Percentiles rank a stretch among this genome's conserved stretches.
Conservation (phyloP, 1,284 basidiomycete species). For the Microbotryum saponariae region DNA sequence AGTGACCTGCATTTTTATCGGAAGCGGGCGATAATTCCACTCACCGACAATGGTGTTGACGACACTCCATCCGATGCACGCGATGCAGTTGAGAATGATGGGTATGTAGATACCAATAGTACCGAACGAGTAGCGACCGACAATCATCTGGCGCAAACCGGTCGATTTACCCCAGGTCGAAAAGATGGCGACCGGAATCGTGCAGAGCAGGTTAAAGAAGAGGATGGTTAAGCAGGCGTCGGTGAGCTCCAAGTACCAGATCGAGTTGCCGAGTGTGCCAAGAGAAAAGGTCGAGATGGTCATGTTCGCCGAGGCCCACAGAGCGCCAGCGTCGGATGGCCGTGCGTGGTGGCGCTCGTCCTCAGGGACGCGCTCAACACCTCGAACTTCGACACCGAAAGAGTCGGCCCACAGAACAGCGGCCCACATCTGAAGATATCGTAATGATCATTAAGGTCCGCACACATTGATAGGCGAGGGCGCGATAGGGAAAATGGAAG, state of each 20-base stretch:
- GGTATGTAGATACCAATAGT: slow-evolving; percentile 33
- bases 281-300: slow-evolving; percentile 56
- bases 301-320: slow-evolving; percentile 24
- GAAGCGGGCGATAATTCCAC: background rate
- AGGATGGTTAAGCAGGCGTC: slow-evolving; percentile 66
- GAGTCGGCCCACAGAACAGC: slow-evolving; percentile 19
- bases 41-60: slow-evolving; percentile 44
- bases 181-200: slow-evolving; percentile 41
- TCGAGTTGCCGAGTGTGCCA: slow-evolving; percentile 61
- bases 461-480: background rate
- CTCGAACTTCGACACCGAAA: slow-evolving; percentile 30
- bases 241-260: slow-evolving; percentile 47
- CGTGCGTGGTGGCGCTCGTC: slow-evolving; percentile 20
- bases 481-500: too few species aligned
- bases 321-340: slow-evolving; percentile 12
- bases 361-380: slow-evolving; percentile 29
- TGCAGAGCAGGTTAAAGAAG: slow-evolving; percentile 57
- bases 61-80: slow-evolving; percentile 30
- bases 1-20: background rate
- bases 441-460: background rate
- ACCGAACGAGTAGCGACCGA: slow-evolving; percentile 43
- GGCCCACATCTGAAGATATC: slow-evolving; percentile 22
- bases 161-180: slow-evolving; percentile 72
- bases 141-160: slow-evolving; percentile 49
- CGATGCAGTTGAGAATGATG: slow-evolving; percentile 31